A percentile compares a stretch with the other conserved stretches of the same genome.
Conservation (phyloP, 805 yeast species). For the Hanseniaspora vineae region DNA sequence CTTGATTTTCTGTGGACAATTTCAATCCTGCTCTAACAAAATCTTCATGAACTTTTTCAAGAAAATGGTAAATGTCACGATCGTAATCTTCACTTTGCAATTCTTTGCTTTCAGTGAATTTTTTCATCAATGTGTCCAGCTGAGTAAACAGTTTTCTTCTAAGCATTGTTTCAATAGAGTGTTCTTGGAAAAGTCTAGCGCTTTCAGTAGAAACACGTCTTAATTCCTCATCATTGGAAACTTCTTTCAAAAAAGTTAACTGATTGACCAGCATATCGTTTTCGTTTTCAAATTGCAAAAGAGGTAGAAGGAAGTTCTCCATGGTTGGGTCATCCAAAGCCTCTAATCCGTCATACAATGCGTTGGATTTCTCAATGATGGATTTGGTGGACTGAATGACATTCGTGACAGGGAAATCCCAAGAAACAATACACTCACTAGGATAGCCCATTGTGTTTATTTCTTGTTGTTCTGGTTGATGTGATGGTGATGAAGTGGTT, state of each 20-base stretch:
- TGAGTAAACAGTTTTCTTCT: constrained; percentile 55
- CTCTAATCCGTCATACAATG: constrained; percentile 43
- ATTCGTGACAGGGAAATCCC: constrained; percentile 47
- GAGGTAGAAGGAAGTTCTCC: constrained; percentile 42
- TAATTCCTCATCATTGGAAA: constrained; percentile 47
- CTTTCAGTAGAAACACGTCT: constrained; percentile 62
- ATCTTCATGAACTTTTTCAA: constrained; percentile 42
- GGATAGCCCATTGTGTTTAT: background rate
- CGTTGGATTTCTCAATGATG: constrained; percentile 30
- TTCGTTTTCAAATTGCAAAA: constrained; percentile 38
- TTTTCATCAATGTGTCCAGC: constrained; percentile 39
- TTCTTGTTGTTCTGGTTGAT: too few species aligned
- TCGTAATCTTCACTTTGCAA: constrained; percentile 21
- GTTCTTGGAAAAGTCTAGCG: constrained; percentile 42
- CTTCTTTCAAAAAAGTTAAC: constrained; percentile 59
- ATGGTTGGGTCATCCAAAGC: constrained; percentile 36
- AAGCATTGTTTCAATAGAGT: constrained; percentile 47
- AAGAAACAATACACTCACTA: constrained; percentile 31
- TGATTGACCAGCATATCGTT: constrained; percentile 34
- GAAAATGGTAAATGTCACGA: constrained; percentile 42
- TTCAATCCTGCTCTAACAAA: constrained; percentile 61
- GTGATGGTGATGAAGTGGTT: too few species aligned
- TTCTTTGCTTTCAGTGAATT: constrained; percentile 18
- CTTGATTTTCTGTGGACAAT: constrained; percentile 40
- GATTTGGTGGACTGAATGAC: constrained; percentile 31